Conservation (phyloP, 805 yeast species). For the Yueomyces sp. region DNA sequence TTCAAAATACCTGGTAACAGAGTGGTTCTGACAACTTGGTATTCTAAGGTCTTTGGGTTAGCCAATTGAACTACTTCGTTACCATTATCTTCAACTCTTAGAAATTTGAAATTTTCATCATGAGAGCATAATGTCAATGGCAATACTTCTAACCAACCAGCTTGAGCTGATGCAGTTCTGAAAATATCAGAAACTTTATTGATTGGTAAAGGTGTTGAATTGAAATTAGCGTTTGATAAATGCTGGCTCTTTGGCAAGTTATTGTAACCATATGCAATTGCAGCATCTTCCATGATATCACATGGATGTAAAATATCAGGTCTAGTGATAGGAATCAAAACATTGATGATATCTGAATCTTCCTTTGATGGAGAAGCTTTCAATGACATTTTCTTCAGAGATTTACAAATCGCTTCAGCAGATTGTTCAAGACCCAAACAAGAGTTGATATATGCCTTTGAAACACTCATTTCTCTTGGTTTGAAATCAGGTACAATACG, state of each 20-base stretch:
- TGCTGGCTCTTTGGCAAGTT: conserved; percentile 70
- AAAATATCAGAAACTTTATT: conserved; percentile 85
- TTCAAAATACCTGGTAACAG: conserved; percentile 88
- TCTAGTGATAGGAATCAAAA: conserved; percentile 82
- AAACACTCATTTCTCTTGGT: conserved; percentile 60
- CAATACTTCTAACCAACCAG: conserved; percentile 92
- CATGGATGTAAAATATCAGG: conserved; percentile 93
- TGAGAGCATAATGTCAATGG: conserved; percentile 93
- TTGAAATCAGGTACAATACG: conserved; percentile 63
- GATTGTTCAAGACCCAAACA: conserved; percentile 74
- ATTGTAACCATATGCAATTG: conserved; percentile 90
- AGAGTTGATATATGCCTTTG: conserved; percentile 76
- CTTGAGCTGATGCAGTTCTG: conserved; percentile 81
- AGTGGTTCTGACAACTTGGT: conserved; percentile 94
- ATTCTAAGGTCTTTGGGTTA: conserved; percentile 92
- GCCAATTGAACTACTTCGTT: conserved; percentile 79
- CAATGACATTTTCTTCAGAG: conserved; percentile 74
- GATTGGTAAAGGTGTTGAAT: conserved; percentile 80
- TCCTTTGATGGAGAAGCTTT: conserved; percentile 39
- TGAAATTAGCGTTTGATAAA: conserved; percentile 58
- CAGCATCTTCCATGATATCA: conserved; percentile 98
- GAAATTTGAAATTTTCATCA: conserved; percentile 87
- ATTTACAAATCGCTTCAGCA: conserved; percentile 50
- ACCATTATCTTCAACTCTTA: conserved; percentile 60
- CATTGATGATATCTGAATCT: conserved; percentile 35